Evolutionary conservation across 2,329 filamentous ascomycete genomes (phyloP).

Genomic region (Colletotrichum abscissum): DNA sequence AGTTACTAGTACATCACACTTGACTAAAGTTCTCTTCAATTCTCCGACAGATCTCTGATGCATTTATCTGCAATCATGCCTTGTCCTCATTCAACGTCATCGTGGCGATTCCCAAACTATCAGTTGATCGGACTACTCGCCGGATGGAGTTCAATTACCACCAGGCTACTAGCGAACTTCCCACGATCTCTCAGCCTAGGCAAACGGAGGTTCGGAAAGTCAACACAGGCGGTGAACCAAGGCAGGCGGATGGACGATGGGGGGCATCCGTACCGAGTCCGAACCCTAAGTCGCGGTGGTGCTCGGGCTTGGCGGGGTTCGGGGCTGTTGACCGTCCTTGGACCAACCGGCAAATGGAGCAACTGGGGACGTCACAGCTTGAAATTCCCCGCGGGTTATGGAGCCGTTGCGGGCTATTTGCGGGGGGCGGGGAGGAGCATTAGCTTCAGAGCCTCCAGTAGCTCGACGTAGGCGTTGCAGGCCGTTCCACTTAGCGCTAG

Average conservation of each 20-base stretch:
- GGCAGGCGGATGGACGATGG: background rate
- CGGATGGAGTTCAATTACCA: no score
- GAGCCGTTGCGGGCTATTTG: slow-evolving; percentile 15
- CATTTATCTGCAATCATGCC: no score
- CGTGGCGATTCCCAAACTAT: no score
- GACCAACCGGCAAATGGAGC: slow-evolving; percentile 14
- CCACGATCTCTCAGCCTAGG: background rate
- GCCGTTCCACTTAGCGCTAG: background rate
- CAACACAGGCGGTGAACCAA: background rate
- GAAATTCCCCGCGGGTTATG: slow-evolving; percentile 6
- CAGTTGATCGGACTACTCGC: no score
- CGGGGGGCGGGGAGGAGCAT: slow-evolving; percentile 15
- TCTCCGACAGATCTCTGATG: no score
- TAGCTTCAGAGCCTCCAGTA: slow-evolving; percentile 14
- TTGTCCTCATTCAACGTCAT: no score
- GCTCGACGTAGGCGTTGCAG: slow-evolving; percentile 4
- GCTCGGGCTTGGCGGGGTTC: background rate
- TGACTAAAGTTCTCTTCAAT: no score
- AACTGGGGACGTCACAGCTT: background rate
- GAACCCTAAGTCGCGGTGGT: background rate
- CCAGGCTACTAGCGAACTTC: background rate
- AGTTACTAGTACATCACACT: no score
- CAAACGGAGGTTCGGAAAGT: background rate
- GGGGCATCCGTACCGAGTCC: no score
- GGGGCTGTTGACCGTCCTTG: slow-evolving; percentile 24